Evolutionary conservation across 805 yeast species (phyloP), one percentile per base, ranked within the genome.

Genomic region (Schizosaccharomyces cryophilus): DNA sequence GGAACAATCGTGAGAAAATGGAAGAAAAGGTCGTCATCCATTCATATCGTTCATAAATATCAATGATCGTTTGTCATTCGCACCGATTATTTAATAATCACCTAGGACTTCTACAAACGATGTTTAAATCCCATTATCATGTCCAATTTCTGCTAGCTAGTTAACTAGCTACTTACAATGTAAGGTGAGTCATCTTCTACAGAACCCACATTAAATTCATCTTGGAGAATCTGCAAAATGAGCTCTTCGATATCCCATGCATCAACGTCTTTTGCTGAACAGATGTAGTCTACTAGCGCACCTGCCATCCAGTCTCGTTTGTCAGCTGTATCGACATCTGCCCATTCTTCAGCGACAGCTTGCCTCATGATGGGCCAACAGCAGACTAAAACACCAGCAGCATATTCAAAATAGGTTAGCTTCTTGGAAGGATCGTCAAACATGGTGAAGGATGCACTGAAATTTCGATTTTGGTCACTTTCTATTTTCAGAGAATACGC

Each of bases 291-390:
- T 35, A 88, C 78, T 2, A 90, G 80, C 15, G 86, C 73, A 4
- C 87, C 94, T 4, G 86, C 80, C 64, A 90, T 78, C 98, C 98
- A 93, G 70, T 93, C 98, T 68, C 99, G 78, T 71, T 93, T 93
- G 47, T 86, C 96, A 0, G 78, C 80, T 15, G 95, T 83, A 42
- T 86, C 85, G 15, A 95, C 82, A 0, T 98, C 99, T 63, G 98
- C 99, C 97, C 98, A 93, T 38, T 77, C 75, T 69, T 86, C 87
- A 5, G 81, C 94, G 9, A 93, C 97, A 0, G 98, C 98, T 0
- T 85, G 84, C 58, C 79, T 77, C 60, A 93, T 74, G 29, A 85
- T 88, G 63, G 88, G 93, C 98, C 98, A 93, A 62, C 78, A 77
- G 70, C 89, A 81, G n/a, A 93, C 72, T 42, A 85, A 82, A 95